These are phyloP conservation scores for Hanseniaspora lindneri DNA, from an alignment of 805 yeast species.

Conservation along the genomic window DNA sequence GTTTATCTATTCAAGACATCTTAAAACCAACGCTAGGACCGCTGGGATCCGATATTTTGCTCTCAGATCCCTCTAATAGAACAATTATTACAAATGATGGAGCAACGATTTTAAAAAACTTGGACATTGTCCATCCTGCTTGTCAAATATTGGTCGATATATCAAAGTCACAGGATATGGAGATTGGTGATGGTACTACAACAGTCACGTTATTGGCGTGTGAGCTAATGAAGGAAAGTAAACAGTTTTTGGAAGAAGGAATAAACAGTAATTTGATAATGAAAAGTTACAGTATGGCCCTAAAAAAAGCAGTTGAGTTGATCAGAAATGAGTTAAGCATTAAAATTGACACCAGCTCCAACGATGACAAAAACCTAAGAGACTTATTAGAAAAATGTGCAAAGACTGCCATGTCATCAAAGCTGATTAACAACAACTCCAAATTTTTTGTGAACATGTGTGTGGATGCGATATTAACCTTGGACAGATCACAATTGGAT, in stretches of 20 bases:
- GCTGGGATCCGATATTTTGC: conserved; percentile 86
- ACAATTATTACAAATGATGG: conserved; percentile 97
- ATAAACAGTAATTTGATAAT: conserved; percentile 80
- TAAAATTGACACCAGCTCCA: conserved; percentile 44
- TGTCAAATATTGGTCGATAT: conserved; percentile 91
- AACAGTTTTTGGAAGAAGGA: conserved; percentile 87
- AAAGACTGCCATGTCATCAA: conserved; percentile 93
- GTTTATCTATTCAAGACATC: conserved; percentile 93
- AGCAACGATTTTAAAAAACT: conserved; percentile 81
- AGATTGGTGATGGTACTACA: conserved; percentile 97
- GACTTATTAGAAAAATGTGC: conserved; percentile 83
- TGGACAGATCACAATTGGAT: conserved; percentile 76
- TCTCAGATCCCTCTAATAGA: conserved; percentile 69
- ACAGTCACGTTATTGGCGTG: conserved; percentile 91
- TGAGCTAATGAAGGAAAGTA: conserved; percentile 83
- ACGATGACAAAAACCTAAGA: conserved; percentile 44
- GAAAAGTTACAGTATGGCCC: conserved; percentile 79
- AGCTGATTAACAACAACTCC: conserved; percentile 76
- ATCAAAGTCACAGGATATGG: conserved; percentile 93
- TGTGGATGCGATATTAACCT: conserved; percentile 82
- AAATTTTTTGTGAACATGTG: conserved; percentile 90
- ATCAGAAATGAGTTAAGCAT: conserved; percentile 60
- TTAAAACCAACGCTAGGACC: conserved; percentile 93
- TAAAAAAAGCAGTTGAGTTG: conserved; percentile 58
- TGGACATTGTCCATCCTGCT: conserved; percentile 97